A percentile compares a stretch with the other conserved stretches of the same genome.
Evolutionary conservation across 2,329 filamentous ascomycete genomes (phyloP).

Genomic region (Xylariales sp.): DNA sequence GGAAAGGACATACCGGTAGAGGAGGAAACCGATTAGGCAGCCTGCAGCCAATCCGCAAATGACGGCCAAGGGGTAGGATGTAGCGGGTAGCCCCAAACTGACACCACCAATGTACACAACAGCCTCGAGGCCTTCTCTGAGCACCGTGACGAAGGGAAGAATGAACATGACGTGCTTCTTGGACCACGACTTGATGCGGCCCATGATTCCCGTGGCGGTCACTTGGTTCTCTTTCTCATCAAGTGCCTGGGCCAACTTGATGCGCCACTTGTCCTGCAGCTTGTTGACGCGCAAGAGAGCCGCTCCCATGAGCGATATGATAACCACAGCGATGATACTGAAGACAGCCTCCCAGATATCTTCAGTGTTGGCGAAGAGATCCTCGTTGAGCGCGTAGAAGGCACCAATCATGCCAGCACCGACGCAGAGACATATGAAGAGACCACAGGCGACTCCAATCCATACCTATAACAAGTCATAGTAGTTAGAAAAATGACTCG

Average conservation of each 20-base stretch:
- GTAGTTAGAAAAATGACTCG: no score
- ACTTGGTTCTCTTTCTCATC: conserved; percentile 45
- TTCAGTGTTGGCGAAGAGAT: conserved; percentile 65
- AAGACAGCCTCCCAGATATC: conserved; percentile 81
- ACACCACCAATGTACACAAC: conserved; percentile 86
- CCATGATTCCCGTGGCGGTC: conserved; percentile 36
- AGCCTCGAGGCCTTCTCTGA: conserved; percentile 81
- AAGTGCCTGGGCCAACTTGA: conserved; percentile 71
- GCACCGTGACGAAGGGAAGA: conserved; percentile 81
- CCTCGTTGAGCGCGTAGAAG: conserved; percentile 65
- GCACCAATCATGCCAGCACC: conserved; percentile 66
- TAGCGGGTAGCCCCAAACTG: conserved; percentile 69
- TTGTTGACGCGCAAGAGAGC: conserved; percentile 78
- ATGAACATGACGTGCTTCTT: conserved; percentile 85
- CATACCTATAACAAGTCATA: no score
- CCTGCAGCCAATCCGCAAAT: conserved; percentile 68
- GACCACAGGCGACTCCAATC: conserved; percentile 58
- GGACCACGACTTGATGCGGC: conserved; percentile 59
- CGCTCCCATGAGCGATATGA: conserved; percentile 78
- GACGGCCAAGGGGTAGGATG: conserved; percentile 73
- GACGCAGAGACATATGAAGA: conserved; percentile 61
- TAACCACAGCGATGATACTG: conserved; percentile 66
- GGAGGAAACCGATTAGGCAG: conserved; percentile 60
- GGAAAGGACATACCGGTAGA: conserved; percentile 69
- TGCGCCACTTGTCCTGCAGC: conserved; percentile 82